Base-by-base conservation (phyloP, 805 yeast genomes). In the Starmerella apis region DNA sequence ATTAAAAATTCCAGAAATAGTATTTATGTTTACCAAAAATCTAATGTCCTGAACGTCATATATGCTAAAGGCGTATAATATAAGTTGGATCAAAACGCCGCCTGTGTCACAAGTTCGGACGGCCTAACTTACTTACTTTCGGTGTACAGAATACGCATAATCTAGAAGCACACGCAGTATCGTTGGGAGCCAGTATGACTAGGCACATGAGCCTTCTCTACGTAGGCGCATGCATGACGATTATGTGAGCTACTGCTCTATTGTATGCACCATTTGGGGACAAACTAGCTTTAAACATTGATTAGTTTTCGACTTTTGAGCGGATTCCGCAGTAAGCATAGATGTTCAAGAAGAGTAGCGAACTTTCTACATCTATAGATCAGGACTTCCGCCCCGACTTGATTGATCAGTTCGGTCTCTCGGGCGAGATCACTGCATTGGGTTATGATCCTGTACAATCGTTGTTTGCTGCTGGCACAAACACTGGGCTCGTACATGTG, bases 401-500 rank as follows among this genome's bases (percentile, higher is more conserved):
- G 36, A 57, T 69, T 38, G 67, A 67, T 9, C 56, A 65, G 6
- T 80, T 76, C 59, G 92, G 92, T 2, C 61, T 82, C 30, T 70
- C 74, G 16, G 90, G 94, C 11, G 74, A 75, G 13, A 76, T 84
- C 8, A 68, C 77, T 31, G 78, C 85, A 0, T 62, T 79, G 35
- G 94, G 92, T 0, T 84, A 74, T 65, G 97, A 92, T 63, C 94
- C 94, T 3, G 80, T 85, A 1, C 98, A 92, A 65, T 78, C 92
- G 48, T 71, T 92, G 24, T 65, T 87, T 59, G 96, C 96, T 0
- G 69, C 86, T 0, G 81, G 87, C 2, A 86, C 95, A 0, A 79
- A 74, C 32, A 62, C 68, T 7, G 85, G 87, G 36, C 78, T 78
- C 41, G 71, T 92, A 14, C 80, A 84, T 56, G 81, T 92, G 4